phyloP scores from a whole-genome alignment of 108 stramenopile species.

The Pseudonitzschia multistriata region DNA sequence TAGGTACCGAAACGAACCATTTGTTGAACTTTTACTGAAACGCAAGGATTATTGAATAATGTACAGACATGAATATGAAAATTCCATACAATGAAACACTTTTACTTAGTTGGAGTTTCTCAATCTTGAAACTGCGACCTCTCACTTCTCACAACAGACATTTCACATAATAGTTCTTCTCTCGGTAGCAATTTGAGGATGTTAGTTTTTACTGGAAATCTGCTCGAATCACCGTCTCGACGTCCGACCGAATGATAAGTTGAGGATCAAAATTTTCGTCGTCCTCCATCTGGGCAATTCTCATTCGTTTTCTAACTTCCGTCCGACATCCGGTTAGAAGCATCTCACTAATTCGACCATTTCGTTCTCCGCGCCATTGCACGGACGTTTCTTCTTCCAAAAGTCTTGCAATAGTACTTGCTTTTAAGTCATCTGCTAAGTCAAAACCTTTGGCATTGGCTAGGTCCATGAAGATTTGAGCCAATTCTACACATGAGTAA shows the following conservation, averaged over 20 bases:
- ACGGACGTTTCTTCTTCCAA: conserved; percentile 71
- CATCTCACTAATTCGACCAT: conserved; percentile 87
- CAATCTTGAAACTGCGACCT: neutral
- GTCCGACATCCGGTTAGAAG: conserved; percentile 77
- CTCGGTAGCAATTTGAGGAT: neutral
- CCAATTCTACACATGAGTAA: conserved; percentile 73
- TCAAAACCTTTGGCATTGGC: conserved; percentile 87
- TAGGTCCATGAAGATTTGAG: conserved; percentile 79
- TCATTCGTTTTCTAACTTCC: conserved; percentile 79
- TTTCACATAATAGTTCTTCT: neutral
- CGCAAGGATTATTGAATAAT: neutral
- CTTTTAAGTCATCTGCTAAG: conserved; percentile 57
- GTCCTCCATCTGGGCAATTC: conserved; percentile 74
- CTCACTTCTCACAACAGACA: neutral
- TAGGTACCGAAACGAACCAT: too few relatives aligned
- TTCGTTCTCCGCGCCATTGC: conserved; percentile 79
- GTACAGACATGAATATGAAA: neutral
- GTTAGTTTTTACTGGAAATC: conserved; percentile 68
- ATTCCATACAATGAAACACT: neutral
- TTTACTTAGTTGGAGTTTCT: neutral
- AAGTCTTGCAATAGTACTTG: conserved; percentile 52
- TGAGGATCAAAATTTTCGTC: conserved; percentile 84
- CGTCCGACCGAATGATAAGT: conserved; percentile 67
- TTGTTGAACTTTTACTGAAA: too few relatives aligned
- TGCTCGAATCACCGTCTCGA: conserved; percentile 71